These are phyloP conservation scores for Mentha longifolia DNA, from an alignment of 257 asterid genomes.

Conservation along the genomic window DNA sequence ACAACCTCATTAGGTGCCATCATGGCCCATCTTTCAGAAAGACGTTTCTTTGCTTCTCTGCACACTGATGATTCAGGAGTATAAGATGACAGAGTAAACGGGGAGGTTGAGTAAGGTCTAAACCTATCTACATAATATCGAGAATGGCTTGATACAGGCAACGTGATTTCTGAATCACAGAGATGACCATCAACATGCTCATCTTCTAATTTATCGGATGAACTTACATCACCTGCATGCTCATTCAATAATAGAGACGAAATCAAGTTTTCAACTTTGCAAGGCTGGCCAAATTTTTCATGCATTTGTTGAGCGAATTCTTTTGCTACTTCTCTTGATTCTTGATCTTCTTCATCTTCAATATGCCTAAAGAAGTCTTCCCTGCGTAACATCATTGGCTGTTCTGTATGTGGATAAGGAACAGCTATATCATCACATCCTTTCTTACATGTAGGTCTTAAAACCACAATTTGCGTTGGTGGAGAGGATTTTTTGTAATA, in stretches of 20 bases:
- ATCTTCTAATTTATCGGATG: conserved; percentile 72
- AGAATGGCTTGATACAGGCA: conserved; percentile 82
- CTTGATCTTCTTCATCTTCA: conserved; percentile 64
- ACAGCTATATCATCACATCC: conserved; percentile 45
- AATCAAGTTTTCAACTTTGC: conserved; percentile 59
- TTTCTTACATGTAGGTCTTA: conserved; percentile 74
- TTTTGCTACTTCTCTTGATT: conserved; percentile 78
- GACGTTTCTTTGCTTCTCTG: conserved; percentile 94
- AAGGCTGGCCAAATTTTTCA: conserved; percentile 56
- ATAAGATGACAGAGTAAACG: conserved; percentile 74
- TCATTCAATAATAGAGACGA: conserved; percentile 78
- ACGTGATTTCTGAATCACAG: conserved; percentile 76
- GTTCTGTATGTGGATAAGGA: conserved; percentile 46
- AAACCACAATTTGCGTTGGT: conserved; percentile 88
- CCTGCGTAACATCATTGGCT: conserved; percentile 48
- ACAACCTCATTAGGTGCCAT: conserved; percentile 67
- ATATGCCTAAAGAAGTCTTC: conserved; percentile 50
- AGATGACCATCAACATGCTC: conserved; percentile 63
- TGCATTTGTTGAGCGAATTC: conserved; percentile 68
- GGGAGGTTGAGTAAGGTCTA: conserved; percentile 75
- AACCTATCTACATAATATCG: conserved; percentile 80
- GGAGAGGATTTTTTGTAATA: conserved; percentile 52
- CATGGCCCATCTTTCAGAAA: conserved; percentile 94
- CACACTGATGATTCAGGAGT: conserved; percentile 90
- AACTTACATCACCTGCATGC: conserved; percentile 79